Evolutionary conservation across 2,329 filamentous ascomycete genomes (phyloP), one percentile per base, ranked within the genome.

Genomic region (Aspergillus niger): DNA sequence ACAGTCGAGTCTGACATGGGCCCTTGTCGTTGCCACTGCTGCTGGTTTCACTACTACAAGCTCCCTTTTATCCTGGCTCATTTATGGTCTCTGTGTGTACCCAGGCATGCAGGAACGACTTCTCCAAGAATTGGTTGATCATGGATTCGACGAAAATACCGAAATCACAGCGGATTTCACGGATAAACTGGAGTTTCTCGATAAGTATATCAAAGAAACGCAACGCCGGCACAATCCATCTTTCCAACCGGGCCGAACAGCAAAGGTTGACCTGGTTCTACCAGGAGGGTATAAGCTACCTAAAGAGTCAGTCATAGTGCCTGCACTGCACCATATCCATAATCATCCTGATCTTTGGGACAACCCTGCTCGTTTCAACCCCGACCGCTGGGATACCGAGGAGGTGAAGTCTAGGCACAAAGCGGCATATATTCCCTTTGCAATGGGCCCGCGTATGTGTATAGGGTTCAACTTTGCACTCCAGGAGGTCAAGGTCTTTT

Each of bases 381-480:
- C 85, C 0, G 85, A 88, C 59, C 76, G 86, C 3, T 88, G 86
- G 86, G 80, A 82, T 62, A 81, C 81, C 0, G 81, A 84, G 0
- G 73, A 77, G 13, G 83, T 85, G 53, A 84, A 83, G 75, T 81
- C 79, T 65, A 70, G 79, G 2, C 83, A 81, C 48, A 78, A 79
- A 20, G 80, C 78, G 1, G 75, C 81, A 0, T 89, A 88, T 66
- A 76, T 83, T 2, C 86, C 86, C 0, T 89, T 89, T 63, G 85
- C 82, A 0, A 75, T 80, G 0, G 86, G 86, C 0, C 81, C 78
- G 0, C 77, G 86, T 1, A 81, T 81, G 73, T 89, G 86, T 63
- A 84, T 89, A 57, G 86, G 85, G 0, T 88, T 87, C 79, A 88
- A 87, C 72, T 86, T 88, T 70, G 86, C 85, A 0, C 73, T 88